Conservation (phyloP, 805 yeast genomes). For the Pichia manshurica region DNA sequence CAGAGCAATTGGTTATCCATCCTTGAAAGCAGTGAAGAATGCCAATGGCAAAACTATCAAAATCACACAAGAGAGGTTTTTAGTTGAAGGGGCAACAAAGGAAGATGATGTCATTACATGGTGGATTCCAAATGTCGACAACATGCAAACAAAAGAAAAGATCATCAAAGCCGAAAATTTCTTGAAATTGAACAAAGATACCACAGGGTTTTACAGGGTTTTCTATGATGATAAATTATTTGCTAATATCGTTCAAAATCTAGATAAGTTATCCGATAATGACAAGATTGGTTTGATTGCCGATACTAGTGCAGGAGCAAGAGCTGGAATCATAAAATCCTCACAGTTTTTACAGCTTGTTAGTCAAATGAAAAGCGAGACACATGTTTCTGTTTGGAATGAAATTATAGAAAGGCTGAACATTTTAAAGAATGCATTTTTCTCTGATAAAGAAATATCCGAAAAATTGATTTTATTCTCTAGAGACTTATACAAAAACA, state of each 20-base stretch:
- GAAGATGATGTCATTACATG: slow-evolving; percentile 53
- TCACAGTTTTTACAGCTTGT: slow-evolving; percentile 41
- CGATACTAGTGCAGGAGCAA: slow-evolving; percentile 45
- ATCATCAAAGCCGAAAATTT: slow-evolving; percentile 17
- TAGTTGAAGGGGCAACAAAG: slow-evolving; percentile 49
- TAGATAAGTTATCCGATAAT: slow-evolving; percentile 36
- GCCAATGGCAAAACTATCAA: slow-evolving; percentile 33
- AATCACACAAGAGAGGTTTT: slow-evolving; percentile 54
- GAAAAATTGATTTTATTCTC: slow-evolving; percentile 29
- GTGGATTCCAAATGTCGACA: slow-evolving; percentile 49
- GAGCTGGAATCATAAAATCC: slow-evolving; percentile 39
- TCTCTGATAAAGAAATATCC: slow-evolving; percentile 28
- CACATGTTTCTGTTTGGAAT: slow-evolving; percentile 48
- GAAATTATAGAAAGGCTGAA: slow-evolving; percentile 41
- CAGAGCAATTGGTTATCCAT: slow-evolving; percentile 66
- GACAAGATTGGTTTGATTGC: slow-evolving; percentile 53
- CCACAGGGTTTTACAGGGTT: slow-evolving; percentile 50
- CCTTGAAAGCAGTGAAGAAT: slow-evolving; percentile 41
- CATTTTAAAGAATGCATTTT: slow-evolving; percentile 34
- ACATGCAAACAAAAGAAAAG: slow-evolving; percentile 20
- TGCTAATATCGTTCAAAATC: slow-evolving; percentile 35
- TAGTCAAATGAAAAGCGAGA: slow-evolving; percentile 30
- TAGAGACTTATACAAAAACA: slow-evolving; percentile 29
- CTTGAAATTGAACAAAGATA: slow-evolving; percentile 45
- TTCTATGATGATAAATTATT: slow-evolving; percentile 42